Base-by-base conservation (phyloP, 371 early-diverging fungal species). In the Mortierella sp. region DNA sequence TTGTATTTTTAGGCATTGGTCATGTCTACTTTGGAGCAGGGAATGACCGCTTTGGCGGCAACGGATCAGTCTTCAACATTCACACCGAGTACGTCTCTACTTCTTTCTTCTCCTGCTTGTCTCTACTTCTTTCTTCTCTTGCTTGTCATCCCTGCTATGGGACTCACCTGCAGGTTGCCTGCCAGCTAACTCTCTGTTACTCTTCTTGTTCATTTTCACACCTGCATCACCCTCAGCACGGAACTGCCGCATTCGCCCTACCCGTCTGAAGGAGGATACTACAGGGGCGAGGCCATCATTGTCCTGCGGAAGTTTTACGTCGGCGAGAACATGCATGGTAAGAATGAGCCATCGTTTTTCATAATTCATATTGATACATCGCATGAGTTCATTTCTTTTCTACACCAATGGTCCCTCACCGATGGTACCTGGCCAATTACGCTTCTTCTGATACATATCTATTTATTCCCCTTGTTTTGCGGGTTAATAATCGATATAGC, bases 11-110 rank as follows among this genome's bases (percentile, higher is more conserved):
- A 82, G 88, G 92, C 4, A 92, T 98, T 21, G 90, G 94, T 3
- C 90, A 92, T 28, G 98, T 98, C 3, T 95, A 94, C 75, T 98
- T 91, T 89, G 98, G 98, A 3, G 95, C 96, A 81, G 92, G 93
- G 3, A 99, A 99, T 82, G 98, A 99, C 26, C 92, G 97, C 74
- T 99, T 99, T 91, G 99, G 99, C 40, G 99, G 99, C 9, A 96
- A 96, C 84, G 99, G 97, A 21, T 95, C 96, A 0, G 97, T 98
- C 3, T 91, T 98, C 28, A 54, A 87, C 44, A 89, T 97, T 28
- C 91, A 97, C 82, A 73, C 86, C 51, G 94, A 93, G 94, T 95
- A 90, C 83, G 90, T 54, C n/a, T 9, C n/a, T 10, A 21, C 34
- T 24, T 19, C 37, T 72, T 57, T 55, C 13, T 44, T 19, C 55